These are phyloP conservation scores for Hypsizygus marmoreus DNA, from an alignment of 768 basidiomycete species.

Conservation along the genomic window DNA sequence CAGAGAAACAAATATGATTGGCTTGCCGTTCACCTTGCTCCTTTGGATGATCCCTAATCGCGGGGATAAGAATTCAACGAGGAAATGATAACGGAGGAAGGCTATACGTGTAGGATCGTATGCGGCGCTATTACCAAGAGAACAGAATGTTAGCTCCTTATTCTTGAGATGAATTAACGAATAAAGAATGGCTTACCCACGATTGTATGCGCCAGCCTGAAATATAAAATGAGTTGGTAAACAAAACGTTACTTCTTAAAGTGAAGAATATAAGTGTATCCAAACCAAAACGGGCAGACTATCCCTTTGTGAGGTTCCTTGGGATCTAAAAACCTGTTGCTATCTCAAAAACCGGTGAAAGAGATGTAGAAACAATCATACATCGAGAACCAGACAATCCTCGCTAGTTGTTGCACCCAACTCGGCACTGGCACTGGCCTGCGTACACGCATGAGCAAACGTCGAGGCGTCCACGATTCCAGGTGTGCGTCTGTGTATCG, in stretches of 20 bases:
- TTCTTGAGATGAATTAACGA: background rate
- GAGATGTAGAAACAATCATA: constrained; percentile 17
- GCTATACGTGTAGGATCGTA: constrained; percentile 50
- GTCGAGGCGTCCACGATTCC: constrained; percentile 42
- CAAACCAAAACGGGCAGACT: constrained; percentile 39
- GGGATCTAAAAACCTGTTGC: constrained; percentile 37
- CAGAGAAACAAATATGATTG: constrained; percentile 61
- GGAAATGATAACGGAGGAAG: background rate
- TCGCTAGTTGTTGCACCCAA: constrained; percentile 50
- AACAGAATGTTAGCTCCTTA: background rate
- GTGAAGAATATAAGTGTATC: constrained; percentile 33
- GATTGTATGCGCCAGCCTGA: constrained; percentile 52
- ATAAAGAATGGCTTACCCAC: constrained; percentile 30
- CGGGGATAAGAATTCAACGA: background rate
- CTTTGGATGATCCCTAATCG: constrained; percentile 48
- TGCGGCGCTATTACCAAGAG: constrained; percentile 31
- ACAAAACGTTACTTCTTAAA: background rate
- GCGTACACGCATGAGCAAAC: constrained; percentile 61
- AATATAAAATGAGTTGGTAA: background rate
- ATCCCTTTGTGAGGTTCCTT: constrained; percentile 23
- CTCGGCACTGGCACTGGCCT: constrained; percentile 33
- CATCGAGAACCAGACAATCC: constrained; percentile 60
- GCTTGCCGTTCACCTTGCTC: constrained; percentile 47
- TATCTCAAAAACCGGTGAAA: background rate
- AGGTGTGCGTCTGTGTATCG: constrained; percentile 33